Evolutionary conservation across 2,329 filamentous ascomycete species (phyloP), one percentile per base, ranked within the genome.

Genomic region (Sarocladiaceae sp.): DNA sequence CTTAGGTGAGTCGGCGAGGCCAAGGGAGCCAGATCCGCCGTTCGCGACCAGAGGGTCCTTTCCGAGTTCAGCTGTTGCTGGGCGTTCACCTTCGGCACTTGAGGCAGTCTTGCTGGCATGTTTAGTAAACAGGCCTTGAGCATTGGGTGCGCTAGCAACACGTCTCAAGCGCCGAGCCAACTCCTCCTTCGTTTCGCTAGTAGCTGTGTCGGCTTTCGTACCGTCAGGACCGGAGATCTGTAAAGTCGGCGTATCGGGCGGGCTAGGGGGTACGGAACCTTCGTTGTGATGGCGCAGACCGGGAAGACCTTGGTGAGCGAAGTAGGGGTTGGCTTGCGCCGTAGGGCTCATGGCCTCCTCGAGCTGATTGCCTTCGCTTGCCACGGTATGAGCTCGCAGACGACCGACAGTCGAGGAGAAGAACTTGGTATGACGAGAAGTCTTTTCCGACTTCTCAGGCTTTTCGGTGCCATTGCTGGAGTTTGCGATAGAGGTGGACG

Each of bases 91-190:
- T 58, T 75, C 76, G 39, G 77, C 72, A 44, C 73, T 72, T 4
- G 53, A 20, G 13, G 26, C 28, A 26, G 29, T 18, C 29, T 37
- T 39, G 18, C 26, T 29, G 18, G 52, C 61, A 42, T 58, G 60
- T 58, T 79, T 81, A 61, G 74, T 72, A 62, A 99, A 97, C 29
- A 97, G 75, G 20, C 93, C 94, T 70, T 99, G 94, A 20, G 93
- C 90, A 75, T 99, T 99, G 33, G 94, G 94, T 49, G 94, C 94
- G 66, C 93, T 97, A 52, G 94, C 94, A 52, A 99, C 94, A 66
- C 93, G 85, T 66, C 94, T 84, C 65, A 99, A 74, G 69, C 97
- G 96, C 65, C 94, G 80, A 23, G 94, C 94, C 63, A 97, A 71
- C 71, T 97, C 94, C 70, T 97, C 93, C 70, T 96, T 97, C 39